A percentile compares a stretch with the other conserved stretches of the same genome.
phyloP scores from a whole-genome alignment of 441 rosid genomes.

The Melastoma candidum region DNA sequence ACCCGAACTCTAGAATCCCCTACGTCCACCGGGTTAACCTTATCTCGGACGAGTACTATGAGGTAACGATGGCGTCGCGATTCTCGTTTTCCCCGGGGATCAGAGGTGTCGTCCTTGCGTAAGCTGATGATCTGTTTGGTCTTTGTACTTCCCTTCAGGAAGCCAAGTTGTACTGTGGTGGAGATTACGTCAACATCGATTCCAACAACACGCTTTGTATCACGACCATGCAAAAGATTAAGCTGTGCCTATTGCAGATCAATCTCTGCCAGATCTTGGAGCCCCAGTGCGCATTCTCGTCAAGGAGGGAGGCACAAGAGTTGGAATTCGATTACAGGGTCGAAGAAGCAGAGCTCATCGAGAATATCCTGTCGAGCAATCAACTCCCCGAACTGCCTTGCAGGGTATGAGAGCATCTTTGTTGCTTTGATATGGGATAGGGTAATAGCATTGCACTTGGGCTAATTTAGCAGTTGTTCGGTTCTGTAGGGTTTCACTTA shows the following conservation, averaged over 20 bases:
- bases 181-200: constrained; percentile 16
- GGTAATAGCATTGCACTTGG: not conserved
- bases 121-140: not conserved
- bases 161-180: constrained; percentile 17
- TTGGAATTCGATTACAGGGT: constrained; percentile 23
- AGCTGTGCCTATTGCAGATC: constrained; percentile 25
- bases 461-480: not conserved
- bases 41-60: constrained; percentile 24
- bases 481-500: constrained; percentile 24
- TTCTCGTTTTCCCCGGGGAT: not conserved
- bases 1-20: constrained; percentile 15
- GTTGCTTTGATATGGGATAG: not conserved
- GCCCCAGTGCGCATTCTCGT: constrained; percentile 24
- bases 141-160: constrained; percentile 9
- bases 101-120: not conserved
- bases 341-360: constrained; percentile 18
- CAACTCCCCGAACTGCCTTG: constrained; percentile 19
- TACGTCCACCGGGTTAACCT: constrained; percentile 20
- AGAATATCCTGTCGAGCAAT: constrained; percentile 9
- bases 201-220: constrained; percentile 19
- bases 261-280: constrained; percentile 26
- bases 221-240: constrained; percentile 13
- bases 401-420: constrained; percentile 10
- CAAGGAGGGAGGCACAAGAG: constrained; percentile 12
- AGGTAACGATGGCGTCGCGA: constrained; percentile 12